Conservation (phyloP, 495 filamentous ascomycete genomes). For the Penicillium paxilli region DNA sequence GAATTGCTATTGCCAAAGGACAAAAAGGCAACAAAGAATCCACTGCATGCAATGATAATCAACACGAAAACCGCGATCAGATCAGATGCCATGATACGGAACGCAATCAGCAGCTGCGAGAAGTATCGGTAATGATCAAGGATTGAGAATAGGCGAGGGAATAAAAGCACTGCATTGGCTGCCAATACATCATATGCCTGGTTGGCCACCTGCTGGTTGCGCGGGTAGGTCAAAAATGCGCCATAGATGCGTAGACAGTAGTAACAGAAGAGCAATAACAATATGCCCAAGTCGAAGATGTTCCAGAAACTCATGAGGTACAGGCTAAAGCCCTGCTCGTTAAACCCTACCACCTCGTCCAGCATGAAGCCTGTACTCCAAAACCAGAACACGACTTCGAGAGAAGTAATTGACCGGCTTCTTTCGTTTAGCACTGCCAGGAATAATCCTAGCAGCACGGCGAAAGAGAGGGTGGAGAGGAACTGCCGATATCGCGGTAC, state of each 20-base stretch:
- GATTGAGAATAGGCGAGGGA: slow-evolving; percentile 86
- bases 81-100: slow-evolving; percentile 89
- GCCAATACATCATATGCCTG: slow-evolving; percentile 91
- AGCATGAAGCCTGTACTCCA: slow-evolving; percentile 97
- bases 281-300: slow-evolving; percentile 84
- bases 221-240: slow-evolving; percentile 69
- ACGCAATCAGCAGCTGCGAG: slow-evolving; percentile 88
- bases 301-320: slow-evolving; percentile 99
- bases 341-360: slow-evolving; percentile 90
- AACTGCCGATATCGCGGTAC: slow-evolving; percentile 90
- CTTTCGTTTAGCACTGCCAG: slow-evolving; percentile 70
- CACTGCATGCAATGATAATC: slow-evolving; percentile 82
- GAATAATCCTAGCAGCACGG: slow-evolving; percentile 78
- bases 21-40: slow-evolving; percentile 91
- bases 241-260: slow-evolving; percentile 87
- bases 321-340: slow-evolving; percentile 88
- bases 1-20: slow-evolving; percentile 70
- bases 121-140: slow-evolving; percentile 95
- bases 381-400: slow-evolving; percentile 92
- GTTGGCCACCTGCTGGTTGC: slow-evolving; percentile 62
- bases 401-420: slow-evolving; percentile 70
- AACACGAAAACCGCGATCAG: slow-evolving; percentile 79
- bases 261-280: slow-evolving; percentile 82
- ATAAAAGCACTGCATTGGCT: slow-evolving; percentile 82
- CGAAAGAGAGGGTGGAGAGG: slow-evolving; percentile 80